Conservation (phyloP, 1,139 yeast species). For the Magnusiomyces sp. region DNA sequence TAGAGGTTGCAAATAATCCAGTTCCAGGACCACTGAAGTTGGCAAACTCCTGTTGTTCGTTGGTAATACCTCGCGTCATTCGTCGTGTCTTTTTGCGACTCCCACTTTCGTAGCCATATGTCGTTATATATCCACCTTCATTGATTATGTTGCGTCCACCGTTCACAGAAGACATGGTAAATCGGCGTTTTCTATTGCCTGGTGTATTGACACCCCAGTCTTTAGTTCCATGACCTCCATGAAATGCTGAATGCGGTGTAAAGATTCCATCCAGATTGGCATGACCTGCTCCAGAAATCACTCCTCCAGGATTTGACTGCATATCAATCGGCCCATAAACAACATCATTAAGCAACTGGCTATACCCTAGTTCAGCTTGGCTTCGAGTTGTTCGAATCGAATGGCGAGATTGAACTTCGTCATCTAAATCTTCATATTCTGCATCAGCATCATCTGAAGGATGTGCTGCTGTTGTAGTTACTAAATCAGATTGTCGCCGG, state of each 20-base stretch:
- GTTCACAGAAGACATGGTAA: not conserved
- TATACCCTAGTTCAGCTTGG: not conserved
- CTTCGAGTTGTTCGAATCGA: slow-evolving; percentile 1
- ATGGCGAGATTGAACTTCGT: slow-evolving; percentile 4
- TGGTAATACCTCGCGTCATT: not conserved
- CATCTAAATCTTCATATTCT: slow-evolving; percentile 1
- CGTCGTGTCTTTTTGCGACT: not conserved
- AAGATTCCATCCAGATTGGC: slow-evolving; percentile 2
- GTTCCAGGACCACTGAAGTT: slow-evolving; percentile 1
- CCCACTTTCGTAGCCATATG: slow-evolving; percentile 3
- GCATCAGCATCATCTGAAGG: slow-evolving; percentile 1
- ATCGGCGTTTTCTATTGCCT: not conserved
- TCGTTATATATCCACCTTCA: too few relatives aligned
- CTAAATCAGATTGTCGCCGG: too few relatives aligned
- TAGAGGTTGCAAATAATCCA: too few relatives aligned
- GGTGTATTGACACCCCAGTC: not conserved
- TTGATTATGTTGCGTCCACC: too few relatives aligned
- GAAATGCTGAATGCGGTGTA: not conserved
- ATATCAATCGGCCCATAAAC: slow-evolving; percentile 1
- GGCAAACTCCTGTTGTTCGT: slow-evolving; percentile 3
- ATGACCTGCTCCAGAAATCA: not conserved
- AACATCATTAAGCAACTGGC: slow-evolving; percentile 1
- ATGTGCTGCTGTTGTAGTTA: too few relatives aligned
- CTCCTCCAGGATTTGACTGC: not conserved
- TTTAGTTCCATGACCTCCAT: not conserved